phyloP scores from a whole-genome alignment of 306 rosid genomes.

The Chamaecrista fasciculata region DNA sequence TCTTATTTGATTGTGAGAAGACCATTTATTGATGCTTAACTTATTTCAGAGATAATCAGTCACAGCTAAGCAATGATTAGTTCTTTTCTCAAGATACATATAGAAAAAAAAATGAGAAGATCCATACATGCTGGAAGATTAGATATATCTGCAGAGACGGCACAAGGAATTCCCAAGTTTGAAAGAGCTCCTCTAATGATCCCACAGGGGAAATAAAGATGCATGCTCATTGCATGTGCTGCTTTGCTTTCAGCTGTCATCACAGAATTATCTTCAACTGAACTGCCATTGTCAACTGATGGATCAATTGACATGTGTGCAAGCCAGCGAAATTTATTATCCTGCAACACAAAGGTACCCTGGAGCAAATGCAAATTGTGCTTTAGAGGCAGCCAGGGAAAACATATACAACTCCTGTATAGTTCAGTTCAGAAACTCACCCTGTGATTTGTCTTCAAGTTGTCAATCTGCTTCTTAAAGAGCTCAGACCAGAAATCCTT shows the following conservation, averaged over 20 bases:
- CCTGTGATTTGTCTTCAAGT: conserved; percentile 93
- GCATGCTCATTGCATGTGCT: conserved; percentile 77
- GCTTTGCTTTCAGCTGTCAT: conserved; percentile 60
- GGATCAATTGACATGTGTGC: conserved; percentile 76
- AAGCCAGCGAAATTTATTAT: conserved; percentile 83
- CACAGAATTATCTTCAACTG: conserved; percentile 50
- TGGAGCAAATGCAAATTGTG: conserved; percentile 32
- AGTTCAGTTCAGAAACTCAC: conserved; percentile 41
- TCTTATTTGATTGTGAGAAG: background rate
- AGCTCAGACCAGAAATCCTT: conserved; percentile 99
- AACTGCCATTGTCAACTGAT: conserved; percentile 49
- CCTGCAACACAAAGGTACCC: conserved; percentile 99
- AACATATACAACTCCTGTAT: background rate
- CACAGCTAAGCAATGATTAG: background rate
- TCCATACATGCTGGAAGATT: conserved; percentile 86
- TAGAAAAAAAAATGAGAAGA: conserved; percentile 5
- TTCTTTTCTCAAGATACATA: conserved; percentile 10
- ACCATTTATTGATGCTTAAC: background rate
- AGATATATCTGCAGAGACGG: conserved; percentile 91
- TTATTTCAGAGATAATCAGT: background rate
- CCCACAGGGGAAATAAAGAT: conserved; percentile 94
- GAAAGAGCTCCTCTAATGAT: conserved; percentile 95
- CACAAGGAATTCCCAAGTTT: conserved; percentile 94
- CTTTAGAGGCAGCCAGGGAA: conserved; percentile 16
- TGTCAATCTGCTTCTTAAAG: conserved; percentile 97